phyloP scores from a whole-genome alignment of 768 basidiomycete species.

The Gautieria morchelliformis region DNA sequence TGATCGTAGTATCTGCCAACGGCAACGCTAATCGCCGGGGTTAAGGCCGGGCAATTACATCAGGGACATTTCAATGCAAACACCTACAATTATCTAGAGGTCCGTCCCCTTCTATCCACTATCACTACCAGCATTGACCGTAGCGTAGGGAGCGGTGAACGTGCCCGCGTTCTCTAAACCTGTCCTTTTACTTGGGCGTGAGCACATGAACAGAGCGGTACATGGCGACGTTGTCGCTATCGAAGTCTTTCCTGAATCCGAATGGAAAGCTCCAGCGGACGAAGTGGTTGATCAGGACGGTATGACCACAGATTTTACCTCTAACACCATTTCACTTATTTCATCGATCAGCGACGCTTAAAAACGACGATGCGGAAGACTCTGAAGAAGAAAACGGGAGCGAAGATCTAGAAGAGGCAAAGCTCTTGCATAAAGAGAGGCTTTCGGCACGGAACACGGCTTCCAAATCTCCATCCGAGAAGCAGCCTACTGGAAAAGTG shows the following conservation, averaged over 20 bases:
- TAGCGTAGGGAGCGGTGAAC: constrained; percentile 62
- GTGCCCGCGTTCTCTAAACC: constrained; percentile 67
- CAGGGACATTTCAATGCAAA: constrained; percentile 96
- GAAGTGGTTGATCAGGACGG: constrained; percentile 93
- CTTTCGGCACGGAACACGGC: constrained; percentile 16
- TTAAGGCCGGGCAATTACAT: constrained; percentile 75
- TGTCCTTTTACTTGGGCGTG: constrained; percentile 75
- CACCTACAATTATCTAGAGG: constrained; percentile 93
- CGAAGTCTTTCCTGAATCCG: constrained; percentile 72
- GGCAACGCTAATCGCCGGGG: constrained; percentile 63
- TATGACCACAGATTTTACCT: constrained; percentile 23
- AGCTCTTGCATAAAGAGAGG: constrained; percentile 32
- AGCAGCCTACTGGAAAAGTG: constrained; percentile 84
- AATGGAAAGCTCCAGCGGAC: constrained; percentile 89
- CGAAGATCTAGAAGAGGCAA: constrained; percentile 32
- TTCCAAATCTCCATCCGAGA: constrained; percentile 36
- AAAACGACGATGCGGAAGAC: constrained; percentile 80
- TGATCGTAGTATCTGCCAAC: constrained; percentile 63
- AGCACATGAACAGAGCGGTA: constrained; percentile 93
- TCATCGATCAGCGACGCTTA: constrained; percentile 54
- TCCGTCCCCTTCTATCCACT: constrained; percentile 20
- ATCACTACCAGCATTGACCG: background rate
- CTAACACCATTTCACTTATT: background rate
- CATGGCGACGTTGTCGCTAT: constrained; percentile 90
- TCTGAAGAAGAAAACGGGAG: constrained; percentile 46